Evolutionary conservation across 768 basidiomycete species (phyloP).

Genomic region (Mycena capillaripes): DNA sequence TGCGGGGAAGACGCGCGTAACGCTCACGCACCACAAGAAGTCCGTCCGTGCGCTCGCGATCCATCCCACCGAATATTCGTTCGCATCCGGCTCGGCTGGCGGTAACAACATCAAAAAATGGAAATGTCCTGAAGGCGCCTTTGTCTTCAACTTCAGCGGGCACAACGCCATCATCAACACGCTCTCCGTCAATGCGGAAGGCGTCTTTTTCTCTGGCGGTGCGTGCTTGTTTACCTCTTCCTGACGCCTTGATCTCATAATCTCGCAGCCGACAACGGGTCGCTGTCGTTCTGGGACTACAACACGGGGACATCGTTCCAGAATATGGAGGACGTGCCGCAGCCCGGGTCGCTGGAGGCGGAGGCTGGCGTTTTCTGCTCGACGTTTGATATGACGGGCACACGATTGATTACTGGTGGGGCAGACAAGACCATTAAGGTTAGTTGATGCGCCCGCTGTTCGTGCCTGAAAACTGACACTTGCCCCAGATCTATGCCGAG

Average conservation of each 20-base stretch:
- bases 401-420: constrained; percentile 93
- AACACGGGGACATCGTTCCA: constrained; percentile 96
- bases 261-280: constrained; percentile 89
- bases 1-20: constrained; percentile 96
- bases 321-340: constrained; percentile 92
- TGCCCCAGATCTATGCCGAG: constrained; percentile 73
- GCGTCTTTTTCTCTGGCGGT: constrained; percentile 98
- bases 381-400: constrained; percentile 96
- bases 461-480: not conserved
- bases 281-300: constrained; percentile 95
- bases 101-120: constrained; percentile 99
- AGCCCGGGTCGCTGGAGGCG: constrained; percentile 97
- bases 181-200: constrained; percentile 92
- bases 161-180: constrained; percentile 99
- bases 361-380: constrained; percentile 98
- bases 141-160: constrained; percentile 96
- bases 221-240: constrained; percentile 40
- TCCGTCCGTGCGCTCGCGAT: constrained; percentile 94
- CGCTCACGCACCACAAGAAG: constrained; percentile 99
- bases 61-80: constrained; percentile 97
- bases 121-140: constrained; percentile 97
- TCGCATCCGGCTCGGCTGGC: constrained; percentile 96
- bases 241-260: not conserved
- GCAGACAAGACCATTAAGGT: constrained; percentile 99
- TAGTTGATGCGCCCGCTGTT: constrained; percentile 38